Evolutionary conservation across 2,329 filamentous ascomycete genomes (phyloP), one percentile per base, ranked within the genome.

Genomic region (Apiospora malaysiana): DNA sequence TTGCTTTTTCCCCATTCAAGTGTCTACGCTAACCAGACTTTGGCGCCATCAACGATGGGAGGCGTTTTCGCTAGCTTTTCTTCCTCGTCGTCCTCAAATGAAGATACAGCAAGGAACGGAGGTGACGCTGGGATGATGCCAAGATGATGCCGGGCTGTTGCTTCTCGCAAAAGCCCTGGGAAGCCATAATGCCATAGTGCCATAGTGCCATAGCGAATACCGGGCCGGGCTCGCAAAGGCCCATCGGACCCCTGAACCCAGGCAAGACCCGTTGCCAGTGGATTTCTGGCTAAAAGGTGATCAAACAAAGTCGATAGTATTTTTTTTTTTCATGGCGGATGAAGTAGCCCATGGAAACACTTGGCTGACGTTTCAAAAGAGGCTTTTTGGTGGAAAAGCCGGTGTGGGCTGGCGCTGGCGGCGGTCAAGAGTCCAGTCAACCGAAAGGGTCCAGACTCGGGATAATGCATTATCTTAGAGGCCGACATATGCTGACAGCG

Each of bases 201-300:
- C n/a, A n/a, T n/a, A n/a, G n/a, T n/a, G n/a, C n/a, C n/a, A 59
- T 59, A 32, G 51, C 16, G 51, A 73, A 40, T n/a, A 14, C 51
- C 51, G 27, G 51, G 14, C 80, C 80, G 80, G 74, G 75, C 76
- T 78, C 78, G 79, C 77, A 81, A 21, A 56, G 51, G 25, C 14
- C 32, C 21, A 5, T n/a, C 16, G 18, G 21, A 63, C 27, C 56
- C 56, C 56, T 63, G 56, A n/a, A 63, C 27, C 32, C 56, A 63
- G 56, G 71, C 74, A 71, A 72, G 70, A 49, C 70, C 72, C 74
- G 68, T 47, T 67, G 71, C 76, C 70, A 73, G 69, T 71, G 70
- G 72, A 68, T 80, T 80, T 81, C 78, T 82, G 81, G 81, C 80
- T 82, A 82, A 82, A 82, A 74, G 80, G 73, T 76, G 80, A 82